These are phyloP conservation scores for Salinomyces thailandicus DNA, from an alignment of 2,329 filamentous ascomycete species.

Conservation along the genomic window DNA sequence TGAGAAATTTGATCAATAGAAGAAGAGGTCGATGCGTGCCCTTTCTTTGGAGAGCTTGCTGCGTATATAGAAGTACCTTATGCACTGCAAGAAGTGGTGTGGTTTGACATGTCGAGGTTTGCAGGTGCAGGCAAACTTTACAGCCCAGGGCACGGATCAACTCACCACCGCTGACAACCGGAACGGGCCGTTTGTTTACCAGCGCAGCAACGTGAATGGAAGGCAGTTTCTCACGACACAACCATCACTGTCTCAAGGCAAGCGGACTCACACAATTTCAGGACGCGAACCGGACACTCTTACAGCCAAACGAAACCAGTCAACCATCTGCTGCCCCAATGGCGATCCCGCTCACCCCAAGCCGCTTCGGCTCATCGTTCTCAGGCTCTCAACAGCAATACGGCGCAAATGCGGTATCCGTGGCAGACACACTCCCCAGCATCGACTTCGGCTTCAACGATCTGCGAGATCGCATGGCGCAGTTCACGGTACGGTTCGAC, in stretches of 20 bases:
- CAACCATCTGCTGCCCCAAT: too few species aligned
- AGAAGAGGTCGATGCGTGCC: too few species aligned
- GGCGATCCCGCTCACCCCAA: constrained; percentile 31
- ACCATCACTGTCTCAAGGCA: too few species aligned
- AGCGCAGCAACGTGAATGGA: too few species aligned
- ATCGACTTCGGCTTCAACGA: constrained; percentile 97
- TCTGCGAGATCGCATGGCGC: constrained; percentile 85
- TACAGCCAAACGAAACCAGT: neutral
- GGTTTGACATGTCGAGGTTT: too few species aligned
- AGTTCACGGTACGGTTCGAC: constrained; percentile 84
- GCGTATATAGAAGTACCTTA: too few species aligned
- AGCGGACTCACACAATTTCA: too few species aligned
- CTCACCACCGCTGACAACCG: neutral
- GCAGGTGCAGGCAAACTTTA: too few species aligned
- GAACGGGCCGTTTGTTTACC: constrained; percentile 1
- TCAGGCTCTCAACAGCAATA: constrained; percentile 49
- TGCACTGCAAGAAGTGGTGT: too few species aligned
- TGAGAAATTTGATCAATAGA: too few species aligned
- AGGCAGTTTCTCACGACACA: too few species aligned
- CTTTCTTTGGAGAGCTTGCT: too few species aligned
- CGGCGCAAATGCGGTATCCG: constrained; percentile 48
- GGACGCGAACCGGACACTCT: neutral
- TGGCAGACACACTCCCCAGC: constrained; percentile 70
- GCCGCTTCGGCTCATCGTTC: constrained; percentile 58
- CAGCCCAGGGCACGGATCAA: neutral